Evolutionary conservation across 139 green algal species (phyloP).

Genomic region (Monoraphidium neglectum): DNA sequence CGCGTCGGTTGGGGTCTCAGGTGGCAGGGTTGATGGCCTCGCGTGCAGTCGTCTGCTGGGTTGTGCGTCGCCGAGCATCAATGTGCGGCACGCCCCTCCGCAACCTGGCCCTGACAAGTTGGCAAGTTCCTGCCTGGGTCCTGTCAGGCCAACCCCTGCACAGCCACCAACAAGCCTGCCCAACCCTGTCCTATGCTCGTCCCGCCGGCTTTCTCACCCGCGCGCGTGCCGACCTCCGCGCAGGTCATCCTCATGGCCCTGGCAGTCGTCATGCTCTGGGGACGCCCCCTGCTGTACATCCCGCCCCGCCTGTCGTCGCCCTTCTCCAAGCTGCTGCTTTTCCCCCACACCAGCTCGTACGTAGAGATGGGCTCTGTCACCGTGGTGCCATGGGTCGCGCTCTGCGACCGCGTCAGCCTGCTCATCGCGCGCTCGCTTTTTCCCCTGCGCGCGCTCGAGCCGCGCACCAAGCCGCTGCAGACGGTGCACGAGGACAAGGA

Average conservation of each 20-base stretch:
- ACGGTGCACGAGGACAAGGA: constrained; percentile 17
- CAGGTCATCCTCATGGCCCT: constrained; percentile 27
- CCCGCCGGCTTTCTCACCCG: not conserved
- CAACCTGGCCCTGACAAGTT: too few relatives aligned
- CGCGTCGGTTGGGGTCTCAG: too few relatives aligned
- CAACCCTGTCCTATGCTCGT: not conserved
- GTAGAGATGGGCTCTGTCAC: constrained; percentile 30
- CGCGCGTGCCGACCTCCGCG: too few relatives aligned
- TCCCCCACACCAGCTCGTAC: constrained; percentile 32
- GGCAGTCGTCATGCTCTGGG: constrained; percentile 29
- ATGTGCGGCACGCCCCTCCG: too few relatives aligned
- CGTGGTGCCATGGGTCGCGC: constrained; percentile 33
- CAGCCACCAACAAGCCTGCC: not conserved
- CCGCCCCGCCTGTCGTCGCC: constrained; percentile 18
- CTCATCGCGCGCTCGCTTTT: constrained; percentile 17
- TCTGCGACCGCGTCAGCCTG: constrained; percentile 32
- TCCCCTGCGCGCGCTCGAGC: constrained; percentile 19
- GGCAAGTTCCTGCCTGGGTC: too few relatives aligned
- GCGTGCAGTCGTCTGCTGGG: too few relatives aligned
- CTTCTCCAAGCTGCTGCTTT: constrained; percentile 31
- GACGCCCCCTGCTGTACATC: constrained; percentile 27
- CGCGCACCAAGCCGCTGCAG: constrained; percentile 12
- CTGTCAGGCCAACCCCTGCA: not conserved
- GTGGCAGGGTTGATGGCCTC: too few relatives aligned
- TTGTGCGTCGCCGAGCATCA: too few relatives aligned